These are phyloP conservation scores for Adiantum capillusveneris DNA, from an alignment of 75 land plant species.

Conservation along the genomic window DNA sequence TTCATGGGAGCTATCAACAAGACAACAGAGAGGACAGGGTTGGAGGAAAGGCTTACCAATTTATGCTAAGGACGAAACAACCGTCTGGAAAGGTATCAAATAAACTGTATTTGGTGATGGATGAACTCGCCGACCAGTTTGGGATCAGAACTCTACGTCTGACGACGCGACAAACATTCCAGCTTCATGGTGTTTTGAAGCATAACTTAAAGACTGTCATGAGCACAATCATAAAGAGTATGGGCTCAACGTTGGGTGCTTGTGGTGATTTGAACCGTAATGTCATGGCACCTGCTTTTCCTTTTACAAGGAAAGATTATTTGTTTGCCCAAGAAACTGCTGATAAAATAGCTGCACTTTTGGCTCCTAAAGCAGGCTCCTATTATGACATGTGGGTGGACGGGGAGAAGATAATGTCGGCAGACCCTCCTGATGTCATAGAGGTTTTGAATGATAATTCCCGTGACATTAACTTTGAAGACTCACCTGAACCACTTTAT, in stretches of 20 bases:
- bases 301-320: constrained; percentile 70
- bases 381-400: constrained; percentile 99
- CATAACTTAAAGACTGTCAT: constrained; percentile 81
- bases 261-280: constrained; percentile 97
- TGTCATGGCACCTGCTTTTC: constrained; percentile 93
- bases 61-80: constrained; percentile 95
- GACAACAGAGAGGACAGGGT: constrained; percentile 66
- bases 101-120: constrained; percentile 82
- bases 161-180: constrained; percentile 96
- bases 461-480: constrained; percentile 89
- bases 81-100: constrained; percentile 90
- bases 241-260: constrained; percentile 98
- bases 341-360: constrained; percentile 83
- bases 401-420: constrained; percentile 90
- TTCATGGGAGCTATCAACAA: constrained; percentile 99
- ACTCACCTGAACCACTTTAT: constrained; percentile 96
- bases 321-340: constrained; percentile 85
- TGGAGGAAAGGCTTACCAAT: constrained; percentile 61
- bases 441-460: constrained; percentile 87
- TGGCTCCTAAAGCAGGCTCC: constrained; percentile 92
- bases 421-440: constrained; percentile 87
- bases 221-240: constrained; percentile 69
- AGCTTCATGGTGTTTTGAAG: constrained; percentile 91
- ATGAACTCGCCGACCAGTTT: constrained; percentile 91
- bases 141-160: constrained; percentile 88